phyloP scores from a whole-genome alignment of 306 rosid genomes.

The Malus sylvestris region DNA sequence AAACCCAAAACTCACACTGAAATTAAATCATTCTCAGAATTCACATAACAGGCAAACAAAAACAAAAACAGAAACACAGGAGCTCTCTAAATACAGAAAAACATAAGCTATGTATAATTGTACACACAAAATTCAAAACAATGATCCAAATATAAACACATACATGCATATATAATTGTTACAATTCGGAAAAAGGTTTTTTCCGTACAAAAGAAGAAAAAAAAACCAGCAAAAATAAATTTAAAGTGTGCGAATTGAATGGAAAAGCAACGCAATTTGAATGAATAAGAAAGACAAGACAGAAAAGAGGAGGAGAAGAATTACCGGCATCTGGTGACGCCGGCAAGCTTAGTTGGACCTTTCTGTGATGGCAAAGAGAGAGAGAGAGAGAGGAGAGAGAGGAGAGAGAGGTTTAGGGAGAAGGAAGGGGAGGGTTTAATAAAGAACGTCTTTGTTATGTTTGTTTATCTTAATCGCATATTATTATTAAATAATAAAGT shows the following conservation, averaged over 20 bases:
- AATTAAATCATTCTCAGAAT: neutral
- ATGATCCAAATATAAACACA: neutral
- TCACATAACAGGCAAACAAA: neutral
- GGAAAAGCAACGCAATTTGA: neutral
- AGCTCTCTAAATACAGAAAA: neutral
- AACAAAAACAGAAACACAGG: neutral
- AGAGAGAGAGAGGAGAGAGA: neutral
- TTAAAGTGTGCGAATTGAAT: neutral
- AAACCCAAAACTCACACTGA: neutral
- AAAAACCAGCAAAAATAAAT: neutral
- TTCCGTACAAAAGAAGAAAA: neutral
- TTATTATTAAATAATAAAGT: neutral
- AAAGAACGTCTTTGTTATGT: neutral
- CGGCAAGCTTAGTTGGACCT: conserved; percentile 2
- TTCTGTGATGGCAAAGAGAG: neutral
- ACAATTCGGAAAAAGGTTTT: neutral
- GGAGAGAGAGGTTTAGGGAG: neutral
- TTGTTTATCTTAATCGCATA: neutral
- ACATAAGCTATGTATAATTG: neutral
- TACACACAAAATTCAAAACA: neutral
- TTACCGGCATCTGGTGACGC: conserved; percentile 1
- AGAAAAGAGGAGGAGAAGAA: neutral
- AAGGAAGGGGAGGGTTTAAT: conserved; percentile 7
- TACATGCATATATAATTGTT: neutral
- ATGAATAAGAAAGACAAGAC: neutral